Evolutionary conservation across 2,329 filamentous ascomycete species (phyloP).

Genomic region (Colletotrichum orbiculare): DNA sequence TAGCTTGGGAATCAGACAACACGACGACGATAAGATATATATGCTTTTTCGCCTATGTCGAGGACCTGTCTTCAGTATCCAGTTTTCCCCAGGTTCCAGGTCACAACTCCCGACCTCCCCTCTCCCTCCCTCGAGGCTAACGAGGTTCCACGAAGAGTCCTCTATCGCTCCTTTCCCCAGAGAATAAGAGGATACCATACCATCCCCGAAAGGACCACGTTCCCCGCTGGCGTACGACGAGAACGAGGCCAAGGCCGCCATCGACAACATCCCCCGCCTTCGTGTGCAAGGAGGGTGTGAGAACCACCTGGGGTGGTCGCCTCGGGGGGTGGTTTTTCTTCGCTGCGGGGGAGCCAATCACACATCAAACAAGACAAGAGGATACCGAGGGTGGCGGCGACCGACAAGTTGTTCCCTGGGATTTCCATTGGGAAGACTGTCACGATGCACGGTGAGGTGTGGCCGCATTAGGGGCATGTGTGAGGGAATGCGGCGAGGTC

Average conservation of each 20-base stretch:
- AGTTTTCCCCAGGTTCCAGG: background rate
- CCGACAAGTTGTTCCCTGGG: background rate
- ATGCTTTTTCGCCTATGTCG: slow-evolving; percentile 5
- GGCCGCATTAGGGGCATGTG: slow-evolving; percentile 13
- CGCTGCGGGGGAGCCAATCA: slow-evolving; percentile 34
- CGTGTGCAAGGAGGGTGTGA: slow-evolving; percentile 4
- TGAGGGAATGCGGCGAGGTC: slow-evolving; percentile 4
- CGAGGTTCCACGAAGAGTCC: slow-evolving; percentile 18
- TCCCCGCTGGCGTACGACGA: slow-evolving; percentile 1
- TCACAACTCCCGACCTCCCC: slow-evolving; percentile 6
- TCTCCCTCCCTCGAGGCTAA: slow-evolving; percentile 16
- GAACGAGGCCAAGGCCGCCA: background rate
- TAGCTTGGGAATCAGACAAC: slow-evolving; percentile 15
- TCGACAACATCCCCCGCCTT: slow-evolving; percentile 15
- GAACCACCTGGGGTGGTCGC: slow-evolving; percentile 23
- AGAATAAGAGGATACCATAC: slow-evolving; percentile 17
- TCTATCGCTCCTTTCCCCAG: slow-evolving; percentile 28
- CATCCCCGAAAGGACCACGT: too few species aligned
- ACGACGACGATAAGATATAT: slow-evolving; percentile 17
- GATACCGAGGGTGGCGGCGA: slow-evolving; percentile 35
- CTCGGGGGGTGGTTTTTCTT: background rate
- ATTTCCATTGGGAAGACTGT: background rate
- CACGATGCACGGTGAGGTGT: slow-evolving; percentile 16
- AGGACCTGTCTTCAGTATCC: background rate
- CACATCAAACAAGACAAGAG: slow-evolving; percentile 22